phyloP scores from a whole-genome alignment of 768 basidiomycete genomes.

The Hericium alpestre region DNA sequence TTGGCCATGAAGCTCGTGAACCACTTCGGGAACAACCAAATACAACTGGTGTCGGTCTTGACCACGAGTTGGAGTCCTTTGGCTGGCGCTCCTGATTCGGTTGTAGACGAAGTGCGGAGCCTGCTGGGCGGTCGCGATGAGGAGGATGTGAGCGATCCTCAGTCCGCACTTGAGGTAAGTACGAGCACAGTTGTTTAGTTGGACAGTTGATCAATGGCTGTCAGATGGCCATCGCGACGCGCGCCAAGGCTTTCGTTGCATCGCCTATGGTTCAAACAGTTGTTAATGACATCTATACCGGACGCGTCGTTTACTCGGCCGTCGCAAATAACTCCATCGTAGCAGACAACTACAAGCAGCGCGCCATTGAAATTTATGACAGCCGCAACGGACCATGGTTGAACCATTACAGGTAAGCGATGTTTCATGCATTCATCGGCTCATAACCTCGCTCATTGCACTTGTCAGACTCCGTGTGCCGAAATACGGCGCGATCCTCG shows the following conservation, averaged over 20 bases:
- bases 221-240: slow-evolving; percentile 82
- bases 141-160: slow-evolving; percentile 53
- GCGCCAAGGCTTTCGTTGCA: slow-evolving; percentile 75
- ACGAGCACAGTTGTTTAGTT: neutral
- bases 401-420: slow-evolving; percentile 67
- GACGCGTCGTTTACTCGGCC: slow-evolving; percentile 53
- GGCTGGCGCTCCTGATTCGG: slow-evolving; percentile 57
- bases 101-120: slow-evolving; percentile 57
- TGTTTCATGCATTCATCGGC: neutral
- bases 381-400: slow-evolving; percentile 57
- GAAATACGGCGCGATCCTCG: slow-evolving; percentile 64
- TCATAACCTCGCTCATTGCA: neutral
- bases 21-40: slow-evolving; percentile 60
- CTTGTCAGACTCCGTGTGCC: slow-evolving; percentile 65
- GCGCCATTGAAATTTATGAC: slow-evolving; percentile 65
- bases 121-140: slow-evolving; percentile 42
- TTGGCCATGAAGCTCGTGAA: slow-evolving; percentile 80
- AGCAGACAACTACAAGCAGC: slow-evolving; percentile 82
- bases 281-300: slow-evolving; percentile 78
- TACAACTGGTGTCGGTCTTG: slow-evolving; percentile 71
- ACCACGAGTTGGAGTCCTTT: slow-evolving; percentile 82
- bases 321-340: slow-evolving; percentile 62
- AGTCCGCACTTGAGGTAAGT: slow-evolving; percentile 80
- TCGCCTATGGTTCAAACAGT: slow-evolving; percentile 79
- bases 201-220: neutral